Evolutionary conservation across 306 rosid genomes (phyloP).

Genomic region (Sindora glabra): DNA sequence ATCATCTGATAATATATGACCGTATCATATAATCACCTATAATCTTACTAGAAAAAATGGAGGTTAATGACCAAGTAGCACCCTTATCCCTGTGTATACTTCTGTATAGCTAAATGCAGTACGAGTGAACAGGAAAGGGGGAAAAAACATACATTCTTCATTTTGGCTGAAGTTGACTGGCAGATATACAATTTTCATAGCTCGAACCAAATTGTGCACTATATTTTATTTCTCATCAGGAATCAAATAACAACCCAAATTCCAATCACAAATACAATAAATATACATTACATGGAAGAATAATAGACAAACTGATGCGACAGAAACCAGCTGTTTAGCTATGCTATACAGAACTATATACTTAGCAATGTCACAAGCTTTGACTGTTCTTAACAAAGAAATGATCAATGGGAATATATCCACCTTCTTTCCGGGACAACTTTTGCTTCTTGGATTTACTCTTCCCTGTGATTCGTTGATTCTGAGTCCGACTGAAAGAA

Average conservation of each 20-base stretch:
- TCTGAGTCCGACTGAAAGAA: constrained; percentile 37
- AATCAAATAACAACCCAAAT: not conserved
- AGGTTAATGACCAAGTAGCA: no score
- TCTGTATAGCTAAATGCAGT: no score
- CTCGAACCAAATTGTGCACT: not conserved
- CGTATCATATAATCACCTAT: no score
- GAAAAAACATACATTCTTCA: no score
- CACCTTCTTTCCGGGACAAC: constrained; percentile 47
- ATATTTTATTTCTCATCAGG: constrained; percentile 5
- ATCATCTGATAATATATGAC: no score
- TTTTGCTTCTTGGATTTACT: constrained; percentile 61
- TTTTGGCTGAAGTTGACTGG: not conserved
- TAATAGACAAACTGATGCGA: not conserved
- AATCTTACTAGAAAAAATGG: no score
- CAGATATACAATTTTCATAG: not conserved
- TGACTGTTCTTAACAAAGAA: constrained; percentile 58
- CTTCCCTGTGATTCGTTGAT: constrained; percentile 24
- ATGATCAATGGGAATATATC: constrained; percentile 53
- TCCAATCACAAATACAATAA: not conserved
- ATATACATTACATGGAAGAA: constrained; percentile 6
- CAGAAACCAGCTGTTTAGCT: not conserved
- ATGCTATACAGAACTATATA: constrained; percentile 12
- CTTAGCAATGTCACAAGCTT: constrained; percentile 15
- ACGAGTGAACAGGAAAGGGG: no score
- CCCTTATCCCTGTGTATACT: no score